phyloP scores from a whole-genome alignment of 352 stramenopile species.

The Phytophthora boehmeriae region DNA sequence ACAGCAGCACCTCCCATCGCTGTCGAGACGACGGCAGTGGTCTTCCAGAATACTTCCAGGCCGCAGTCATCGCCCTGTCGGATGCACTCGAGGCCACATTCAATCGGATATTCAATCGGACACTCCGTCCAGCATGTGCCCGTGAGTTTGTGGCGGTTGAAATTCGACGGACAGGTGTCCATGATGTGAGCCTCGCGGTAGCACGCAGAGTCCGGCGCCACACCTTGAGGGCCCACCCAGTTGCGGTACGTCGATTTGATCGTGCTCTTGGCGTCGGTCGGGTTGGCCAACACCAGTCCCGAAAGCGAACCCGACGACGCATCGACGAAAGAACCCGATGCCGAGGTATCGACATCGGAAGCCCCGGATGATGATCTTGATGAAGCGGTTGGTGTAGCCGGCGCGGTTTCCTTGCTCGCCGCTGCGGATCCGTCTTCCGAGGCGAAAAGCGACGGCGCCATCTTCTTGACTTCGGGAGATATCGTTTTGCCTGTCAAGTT shows the following conservation, averaged over 20 bases:
- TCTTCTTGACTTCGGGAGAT: not conserved
- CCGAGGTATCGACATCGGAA: slow-evolving; percentile 4
- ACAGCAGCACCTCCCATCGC: slow-evolving; percentile 31
- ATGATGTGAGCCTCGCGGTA: slow-evolving; percentile 38
- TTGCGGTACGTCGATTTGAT: slow-evolving; percentile 28
- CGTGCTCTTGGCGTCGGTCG: slow-evolving; percentile 12
- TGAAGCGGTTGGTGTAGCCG: not conserved
- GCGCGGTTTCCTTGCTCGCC: not conserved
- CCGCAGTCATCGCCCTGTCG: slow-evolving; percentile 54
- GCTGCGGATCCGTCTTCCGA: not conserved
- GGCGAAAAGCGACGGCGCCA: not conserved
- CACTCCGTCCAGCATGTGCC: slow-evolving; percentile 50
- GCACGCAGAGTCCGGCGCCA: slow-evolving; percentile 29
- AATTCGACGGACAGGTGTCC: slow-evolving; percentile 35
- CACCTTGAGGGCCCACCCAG: slow-evolving; percentile 36
- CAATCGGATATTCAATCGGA: slow-evolving; percentile 55
- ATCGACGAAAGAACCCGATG: slow-evolving; percentile 23
- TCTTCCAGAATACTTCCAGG: slow-evolving; percentile 33
- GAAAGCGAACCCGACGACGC: not conserved
- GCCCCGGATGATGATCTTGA: slow-evolving; percentile 1
- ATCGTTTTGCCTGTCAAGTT: not conserved
- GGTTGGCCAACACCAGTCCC: slow-evolving; percentile 12
- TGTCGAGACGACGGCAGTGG: slow-evolving; percentile 24
- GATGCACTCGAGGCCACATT: slow-evolving; percentile 57
- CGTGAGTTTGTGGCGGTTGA: slow-evolving; percentile 38